These are phyloP conservation scores for Microcyclosporella mali DNA, from an alignment of 2,329 filamentous ascomycete genomes.

Conservation along the genomic window DNA sequence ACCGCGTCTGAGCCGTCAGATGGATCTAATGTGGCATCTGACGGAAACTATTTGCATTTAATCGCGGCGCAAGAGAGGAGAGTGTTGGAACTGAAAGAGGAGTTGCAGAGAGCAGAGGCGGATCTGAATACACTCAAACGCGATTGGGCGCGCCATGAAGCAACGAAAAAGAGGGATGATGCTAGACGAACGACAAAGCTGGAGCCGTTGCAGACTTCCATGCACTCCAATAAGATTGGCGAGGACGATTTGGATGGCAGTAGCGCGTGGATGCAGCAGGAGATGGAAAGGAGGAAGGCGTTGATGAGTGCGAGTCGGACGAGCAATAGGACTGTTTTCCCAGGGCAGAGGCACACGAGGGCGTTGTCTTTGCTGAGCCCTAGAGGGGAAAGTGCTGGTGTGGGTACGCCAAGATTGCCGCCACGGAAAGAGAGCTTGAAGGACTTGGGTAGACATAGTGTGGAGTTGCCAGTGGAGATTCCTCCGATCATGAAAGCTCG, in stretches of 20 bases:
- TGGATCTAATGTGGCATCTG: constrained; percentile 27
- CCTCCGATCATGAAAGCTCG: constrained; percentile 6
- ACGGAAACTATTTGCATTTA: constrained; percentile 66
- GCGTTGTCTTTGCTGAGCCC: constrained; percentile 78
- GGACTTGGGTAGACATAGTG: constrained; percentile 9
- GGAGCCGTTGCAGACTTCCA: constrained; percentile 46
- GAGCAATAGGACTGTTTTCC: constrained; percentile 55
- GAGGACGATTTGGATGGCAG: constrained; percentile 42
- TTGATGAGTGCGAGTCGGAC: constrained; percentile 49
- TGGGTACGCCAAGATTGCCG: constrained; percentile 5
- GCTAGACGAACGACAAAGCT: constrained; percentile 55
- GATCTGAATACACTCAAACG: constrained; percentile 73
- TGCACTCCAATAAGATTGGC: constrained; percentile 26
- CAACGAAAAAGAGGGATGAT: constrained; percentile 66
- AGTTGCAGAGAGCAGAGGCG: constrained; percentile 73
- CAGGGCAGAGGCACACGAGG: constrained; percentile 55
- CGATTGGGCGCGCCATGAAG: constrained; percentile 74
- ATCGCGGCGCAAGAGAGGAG: constrained; percentile 87
- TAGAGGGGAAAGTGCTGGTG: constrained; percentile 20
- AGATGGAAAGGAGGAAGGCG: constrained; percentile 68
- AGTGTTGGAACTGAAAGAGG: constrained; percentile 85
- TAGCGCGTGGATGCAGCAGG: constrained; percentile 44
- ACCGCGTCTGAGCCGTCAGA: constrained; percentile 19
- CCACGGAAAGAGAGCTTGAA: constrained; percentile 25
- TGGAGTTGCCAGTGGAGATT: constrained; percentile 4